A percentile compares a stretch with the other conserved stretches of the same genome.
Conservation (phyloP, 805 yeast species). For the Candida piceae region DNA sequence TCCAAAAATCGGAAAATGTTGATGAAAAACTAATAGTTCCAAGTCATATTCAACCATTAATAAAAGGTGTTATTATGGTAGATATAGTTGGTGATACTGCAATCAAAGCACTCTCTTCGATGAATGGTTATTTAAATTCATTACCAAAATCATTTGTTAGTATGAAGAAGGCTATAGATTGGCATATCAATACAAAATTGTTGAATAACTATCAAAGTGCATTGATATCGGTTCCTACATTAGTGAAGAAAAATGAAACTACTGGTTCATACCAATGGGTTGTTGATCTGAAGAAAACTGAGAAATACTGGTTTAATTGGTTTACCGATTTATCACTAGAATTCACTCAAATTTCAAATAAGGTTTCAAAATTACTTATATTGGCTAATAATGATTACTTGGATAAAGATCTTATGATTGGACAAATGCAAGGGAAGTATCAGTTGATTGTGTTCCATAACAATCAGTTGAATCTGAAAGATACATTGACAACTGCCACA, state of each 20-base stretch:
- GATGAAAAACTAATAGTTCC: background rate
- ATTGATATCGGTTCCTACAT: conserved; percentile 67
- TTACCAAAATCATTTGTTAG: conserved; percentile 59
- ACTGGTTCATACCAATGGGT: conserved; percentile 44
- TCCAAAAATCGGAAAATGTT: conserved; percentile 14
- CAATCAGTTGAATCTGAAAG: conserved; percentile 11
- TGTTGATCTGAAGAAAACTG: conserved; percentile 56
- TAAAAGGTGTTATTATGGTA: conserved; percentile 70
- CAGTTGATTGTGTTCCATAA: conserved; percentile 74
- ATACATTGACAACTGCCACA: conserved; percentile 24
- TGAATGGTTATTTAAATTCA: conserved; percentile 59
- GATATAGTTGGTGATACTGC: conserved; percentile 97
- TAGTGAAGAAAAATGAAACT: conserved; percentile 32
- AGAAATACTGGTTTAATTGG: conserved; percentile 79
- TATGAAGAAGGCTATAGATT: conserved; percentile 59
- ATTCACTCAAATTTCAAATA: conserved; percentile 34
- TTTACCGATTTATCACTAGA: conserved; percentile 59
- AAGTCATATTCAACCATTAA: conserved; percentile 15
- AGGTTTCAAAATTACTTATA: conserved; percentile 62
- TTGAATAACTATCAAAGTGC: conserved; percentile 62
- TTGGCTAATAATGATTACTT: conserved; percentile 87
- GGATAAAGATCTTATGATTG: conserved; percentile 81
- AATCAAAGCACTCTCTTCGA: conserved; percentile 55
- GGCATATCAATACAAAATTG: conserved; percentile 65
- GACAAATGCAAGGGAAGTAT: conserved; percentile 97